These are phyloP conservation scores for Intubia oerlemansii DNA, from an alignment of 2,329 filamentous ascomycete genomes.

Conservation along the genomic window DNA sequence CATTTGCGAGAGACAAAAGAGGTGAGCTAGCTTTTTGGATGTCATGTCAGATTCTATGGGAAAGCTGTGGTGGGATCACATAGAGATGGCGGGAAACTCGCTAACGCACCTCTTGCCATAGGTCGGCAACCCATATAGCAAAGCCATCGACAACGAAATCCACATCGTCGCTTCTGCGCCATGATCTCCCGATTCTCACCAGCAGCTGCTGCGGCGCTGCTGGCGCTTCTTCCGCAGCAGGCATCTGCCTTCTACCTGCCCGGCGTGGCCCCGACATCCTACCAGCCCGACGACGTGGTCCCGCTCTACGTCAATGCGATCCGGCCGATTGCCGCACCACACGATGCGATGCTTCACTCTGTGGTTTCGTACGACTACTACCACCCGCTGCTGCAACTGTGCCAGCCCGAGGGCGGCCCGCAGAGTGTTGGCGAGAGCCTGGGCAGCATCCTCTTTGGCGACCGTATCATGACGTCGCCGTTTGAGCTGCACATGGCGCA, in stretches of 20 bases:
- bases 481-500: slow-evolving; percentile 72
- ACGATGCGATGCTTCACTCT: slow-evolving; percentile 69
- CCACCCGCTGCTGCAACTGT: slow-evolving; percentile 71
- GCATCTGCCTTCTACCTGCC: slow-evolving; percentile 79
- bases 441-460: slow-evolving; percentile 91
- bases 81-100: no score
- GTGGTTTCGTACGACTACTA: slow-evolving; percentile 96
- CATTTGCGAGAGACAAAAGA: no score
- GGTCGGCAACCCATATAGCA: no score
- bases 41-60: no score
- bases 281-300: slow-evolving; percentile 58
- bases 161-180: no score
- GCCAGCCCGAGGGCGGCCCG: slow-evolving; percentile 54
- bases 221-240: slow-evolving; percentile 23
- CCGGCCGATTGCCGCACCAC: slow-evolving; percentile 57
- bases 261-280: slow-evolving; percentile 84
- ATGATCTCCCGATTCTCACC: no score
- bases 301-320: slow-evolving; percentile 86
- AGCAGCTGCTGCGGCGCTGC: slow-evolving; percentile 26
- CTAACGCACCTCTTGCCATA: no score
- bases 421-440: slow-evolving; percentile 70
- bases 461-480: slow-evolving; percentile 87
- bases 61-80: no score
- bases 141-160: no score
- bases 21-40: no score